Evolutionary conservation across 2,329 filamentous ascomycete genomes (phyloP).

Genomic region (Phialemoniopsis sp.): DNA sequence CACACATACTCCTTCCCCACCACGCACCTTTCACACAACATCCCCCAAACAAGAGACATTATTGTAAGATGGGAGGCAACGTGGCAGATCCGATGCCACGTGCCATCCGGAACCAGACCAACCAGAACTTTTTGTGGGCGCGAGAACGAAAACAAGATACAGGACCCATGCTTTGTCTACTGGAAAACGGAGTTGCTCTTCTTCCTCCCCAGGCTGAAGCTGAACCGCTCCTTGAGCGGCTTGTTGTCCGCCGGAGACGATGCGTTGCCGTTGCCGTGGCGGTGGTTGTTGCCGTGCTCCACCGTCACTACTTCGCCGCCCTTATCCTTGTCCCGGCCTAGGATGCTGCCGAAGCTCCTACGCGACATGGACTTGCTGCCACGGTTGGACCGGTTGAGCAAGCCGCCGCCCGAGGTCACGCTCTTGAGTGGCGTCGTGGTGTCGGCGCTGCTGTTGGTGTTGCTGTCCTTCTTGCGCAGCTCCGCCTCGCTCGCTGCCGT

Average conservation of each 20-base stretch:
- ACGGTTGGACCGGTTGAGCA: conserved; percentile 64
- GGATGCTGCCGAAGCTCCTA: conserved; percentile 64
- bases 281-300: conserved; percentile 17
- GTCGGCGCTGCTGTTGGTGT: conserved; percentile 2
- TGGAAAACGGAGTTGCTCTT: conserved; percentile 54
- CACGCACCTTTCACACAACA: too few species aligned
- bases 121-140: too few species aligned
- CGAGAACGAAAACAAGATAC: too few species aligned
- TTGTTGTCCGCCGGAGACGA: conserved; percentile 33
- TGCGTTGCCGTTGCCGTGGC: conserved; percentile 11
- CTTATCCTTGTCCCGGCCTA: conserved; percentile 41
- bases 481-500: conserved; percentile 55
- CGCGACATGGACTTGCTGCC: conserved; percentile 76
- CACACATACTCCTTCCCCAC: too few species aligned
- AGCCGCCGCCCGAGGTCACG: conserved; percentile 22
- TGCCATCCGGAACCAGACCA: too few species aligned
- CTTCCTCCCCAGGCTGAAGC: conserved; percentile 64
- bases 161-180: conserved; percentile 9
- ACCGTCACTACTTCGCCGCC: conserved; percentile 19
- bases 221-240: conserved; percentile 58
- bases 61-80: too few species aligned
- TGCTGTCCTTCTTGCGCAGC: conserved; percentile 32
- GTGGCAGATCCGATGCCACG: too few species aligned
- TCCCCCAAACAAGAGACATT: too few species aligned
- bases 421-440: conserved; percentile 5